Conservation (phyloP, 805 yeast species). For the Pichia pseudocactophila region DNA sequence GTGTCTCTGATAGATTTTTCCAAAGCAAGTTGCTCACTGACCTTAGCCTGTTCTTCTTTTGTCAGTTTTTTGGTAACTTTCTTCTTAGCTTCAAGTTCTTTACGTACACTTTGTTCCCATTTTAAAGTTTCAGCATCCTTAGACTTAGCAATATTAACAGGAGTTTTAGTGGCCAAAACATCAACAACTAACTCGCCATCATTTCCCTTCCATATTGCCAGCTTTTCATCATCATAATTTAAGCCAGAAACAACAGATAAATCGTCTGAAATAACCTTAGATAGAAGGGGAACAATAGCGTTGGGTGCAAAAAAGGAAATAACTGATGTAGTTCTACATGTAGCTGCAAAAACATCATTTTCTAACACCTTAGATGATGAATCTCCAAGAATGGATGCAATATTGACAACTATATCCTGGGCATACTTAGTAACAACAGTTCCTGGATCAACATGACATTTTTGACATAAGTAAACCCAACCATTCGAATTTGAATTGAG, state of each 20-base stretch:
- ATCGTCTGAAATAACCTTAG: slow-evolving; percentile 34
- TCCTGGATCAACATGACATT: slow-evolving; percentile 58
- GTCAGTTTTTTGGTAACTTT: slow-evolving; percentile 46
- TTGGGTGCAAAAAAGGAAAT: slow-evolving; percentile 54
- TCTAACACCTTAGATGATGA: slow-evolving; percentile 23
- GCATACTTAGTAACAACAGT: slow-evolving; percentile 31
- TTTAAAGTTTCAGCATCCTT: slow-evolving; percentile 78
- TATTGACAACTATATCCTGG: slow-evolving; percentile 20
- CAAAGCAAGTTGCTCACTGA: slow-evolving; percentile 51
- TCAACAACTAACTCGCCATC: slow-evolving; percentile 67
- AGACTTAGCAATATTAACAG: slow-evolving; percentile 47
- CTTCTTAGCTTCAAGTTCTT: slow-evolving; percentile 54
- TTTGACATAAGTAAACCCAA: slow-evolving; percentile 72
- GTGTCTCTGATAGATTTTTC: slow-evolving; percentile 50
- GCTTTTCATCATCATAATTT: slow-evolving; percentile 38
- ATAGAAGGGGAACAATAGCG: slow-evolving; percentile 42
- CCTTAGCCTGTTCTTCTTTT: slow-evolving; percentile 63
- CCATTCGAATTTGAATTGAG: slow-evolving; percentile 36
- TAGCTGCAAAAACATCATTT: slow-evolving; percentile 43
- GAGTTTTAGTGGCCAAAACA: slow-evolving; percentile 39
- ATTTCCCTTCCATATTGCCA: slow-evolving; percentile 56
- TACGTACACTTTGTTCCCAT: slow-evolving; percentile 84
- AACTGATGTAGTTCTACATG: slow-evolving; percentile 39
- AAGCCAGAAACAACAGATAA: slow-evolving; percentile 30
- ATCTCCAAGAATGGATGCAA: slow-evolving; percentile 10